Evolutionary conservation across 2,329 filamentous ascomycete species (phyloP).

Genomic region (Colletotrichum sp.): DNA sequence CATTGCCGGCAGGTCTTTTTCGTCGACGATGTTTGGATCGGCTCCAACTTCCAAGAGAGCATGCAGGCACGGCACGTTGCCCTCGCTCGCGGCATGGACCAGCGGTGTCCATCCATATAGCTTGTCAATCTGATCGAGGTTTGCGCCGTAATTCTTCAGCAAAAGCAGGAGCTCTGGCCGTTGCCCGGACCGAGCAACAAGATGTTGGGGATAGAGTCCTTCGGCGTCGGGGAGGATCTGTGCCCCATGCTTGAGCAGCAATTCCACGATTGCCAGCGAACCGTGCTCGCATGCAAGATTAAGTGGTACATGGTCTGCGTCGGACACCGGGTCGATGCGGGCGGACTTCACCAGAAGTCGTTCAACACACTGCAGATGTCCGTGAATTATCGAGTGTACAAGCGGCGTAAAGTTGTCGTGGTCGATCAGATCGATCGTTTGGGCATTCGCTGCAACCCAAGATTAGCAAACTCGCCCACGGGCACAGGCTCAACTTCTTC

Average conservation of each 20-base stretch:
- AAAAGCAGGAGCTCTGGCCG: conserved; percentile 80
- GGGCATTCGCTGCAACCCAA: conserved; percentile 59
- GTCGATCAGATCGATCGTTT: conserved; percentile 86
- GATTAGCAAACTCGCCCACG: conserved; percentile 16
- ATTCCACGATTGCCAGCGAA: conserved; percentile 81
- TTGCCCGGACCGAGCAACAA: conserved; percentile 88
- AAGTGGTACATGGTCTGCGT: conserved; percentile 90
- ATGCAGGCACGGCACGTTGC: conserved; percentile 86
- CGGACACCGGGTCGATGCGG: conserved; percentile 83
- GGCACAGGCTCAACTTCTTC: neutral
- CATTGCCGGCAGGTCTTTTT: conserved; percentile 92
- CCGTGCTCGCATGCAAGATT: conserved; percentile 96
- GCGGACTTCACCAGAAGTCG: conserved; percentile 78
- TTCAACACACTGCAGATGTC: conserved; percentile 80
- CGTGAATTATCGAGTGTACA: conserved; percentile 93
- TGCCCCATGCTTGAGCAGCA: conserved; percentile 81
- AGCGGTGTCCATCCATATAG: conserved; percentile 97
- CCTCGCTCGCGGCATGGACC: conserved; percentile 95
- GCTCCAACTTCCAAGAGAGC: conserved; percentile 81
- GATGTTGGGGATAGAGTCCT: conserved; percentile 94
- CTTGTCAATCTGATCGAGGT: conserved; percentile 92
- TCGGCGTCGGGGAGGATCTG: conserved; percentile 92
- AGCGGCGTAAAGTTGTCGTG: conserved; percentile 97
- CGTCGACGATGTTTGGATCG: conserved; percentile 81
- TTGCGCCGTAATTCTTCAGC: conserved; percentile 83